phyloP scores from a whole-genome alignment of 441 rosid genomes.

The Euphorbia schlechtendalii region DNA sequence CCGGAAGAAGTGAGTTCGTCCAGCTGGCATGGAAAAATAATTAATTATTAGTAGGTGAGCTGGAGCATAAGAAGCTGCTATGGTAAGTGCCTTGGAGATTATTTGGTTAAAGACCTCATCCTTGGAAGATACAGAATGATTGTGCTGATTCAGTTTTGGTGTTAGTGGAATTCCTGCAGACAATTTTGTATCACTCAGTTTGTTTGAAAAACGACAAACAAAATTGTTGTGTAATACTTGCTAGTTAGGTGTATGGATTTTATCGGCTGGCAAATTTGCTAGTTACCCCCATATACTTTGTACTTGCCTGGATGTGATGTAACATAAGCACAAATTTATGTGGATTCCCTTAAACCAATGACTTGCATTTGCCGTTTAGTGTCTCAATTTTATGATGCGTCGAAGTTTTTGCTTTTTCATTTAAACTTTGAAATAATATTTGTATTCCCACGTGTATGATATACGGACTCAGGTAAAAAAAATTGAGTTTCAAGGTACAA shows the following conservation, averaged over 20 bases:
- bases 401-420: no score
- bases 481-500: no score
- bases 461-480: no score
- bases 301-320: constrained; percentile 28
- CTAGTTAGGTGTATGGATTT: constrained; percentile 16
- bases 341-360: constrained; percentile 20
- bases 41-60: constrained; percentile 15
- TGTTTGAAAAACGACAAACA: constrained; percentile 13
- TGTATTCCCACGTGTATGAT: no score
- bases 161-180: constrained; percentile 1
- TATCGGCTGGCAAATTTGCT: constrained; percentile 26
- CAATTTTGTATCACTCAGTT: constrained; percentile 35
- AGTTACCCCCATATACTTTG: constrained; percentile 12
- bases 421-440: no score
- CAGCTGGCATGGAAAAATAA: no score
- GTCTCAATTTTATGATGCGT: no score
- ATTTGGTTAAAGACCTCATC: constrained; percentile 10
- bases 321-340: constrained; percentile 23
- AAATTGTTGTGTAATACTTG: constrained; percentile 20
- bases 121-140: constrained; percentile 5
- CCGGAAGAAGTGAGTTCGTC: constrained; percentile 36
- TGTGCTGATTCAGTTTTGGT: constrained; percentile 11
- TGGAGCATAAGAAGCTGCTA: constrained; percentile 3
- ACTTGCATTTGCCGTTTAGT: no score
- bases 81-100: constrained; percentile 1